Evolutionary conservation across 2,329 filamentous ascomycete genomes (phyloP), one percentile per base, ranked within the genome.

Genomic region (Beauveria bassiana): DNA sequence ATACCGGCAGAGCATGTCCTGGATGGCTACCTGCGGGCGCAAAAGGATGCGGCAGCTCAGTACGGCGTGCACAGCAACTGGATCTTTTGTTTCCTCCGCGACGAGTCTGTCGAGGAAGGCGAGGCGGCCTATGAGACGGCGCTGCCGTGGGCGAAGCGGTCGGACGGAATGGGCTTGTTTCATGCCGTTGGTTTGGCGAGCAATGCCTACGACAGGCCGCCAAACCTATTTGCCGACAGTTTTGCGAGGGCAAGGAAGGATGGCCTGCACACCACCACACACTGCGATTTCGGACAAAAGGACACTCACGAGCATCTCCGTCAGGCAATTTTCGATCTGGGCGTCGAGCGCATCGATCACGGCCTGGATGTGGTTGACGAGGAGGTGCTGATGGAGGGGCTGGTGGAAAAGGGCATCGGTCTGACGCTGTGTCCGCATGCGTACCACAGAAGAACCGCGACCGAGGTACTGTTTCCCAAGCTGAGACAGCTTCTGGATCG

Each of bases 41-140:
- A 85, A 64, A 68, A 75, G 62, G 79, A 82, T 20, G 88, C 88
- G 1, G 77, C 83, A 67, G 70, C 70, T 40, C 81, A 88, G 62
- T 78, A 88, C n/a, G 83, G 82, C 24, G 79, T 91, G 61, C 83
- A 81, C 4, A 84, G 83, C 45, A 79, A 83, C 63, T 75, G 91
- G 56, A 88, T 90, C 64, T 81, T 88, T 66, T 91, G 88, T 70
- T 86, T 91, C 68, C 74, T 91, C 64, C 80, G 87, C 40, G 86
- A 91, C 72, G 74, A 90, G 62, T 83, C 87, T 2, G 80, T 84
- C 54, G 87, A 91, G 71, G 89, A 91, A 69, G 88, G 87, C 1
- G 86, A 87, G 24, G 75, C 84, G 3, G 78, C 77, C 3, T 90
- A 89, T 71, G 68, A 69, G 20, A 70, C 71, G 1, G 73, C 75